Conservation (phyloP, 2,329 filamentous ascomycete species). For the Colletotrichum kahawae region DNA sequence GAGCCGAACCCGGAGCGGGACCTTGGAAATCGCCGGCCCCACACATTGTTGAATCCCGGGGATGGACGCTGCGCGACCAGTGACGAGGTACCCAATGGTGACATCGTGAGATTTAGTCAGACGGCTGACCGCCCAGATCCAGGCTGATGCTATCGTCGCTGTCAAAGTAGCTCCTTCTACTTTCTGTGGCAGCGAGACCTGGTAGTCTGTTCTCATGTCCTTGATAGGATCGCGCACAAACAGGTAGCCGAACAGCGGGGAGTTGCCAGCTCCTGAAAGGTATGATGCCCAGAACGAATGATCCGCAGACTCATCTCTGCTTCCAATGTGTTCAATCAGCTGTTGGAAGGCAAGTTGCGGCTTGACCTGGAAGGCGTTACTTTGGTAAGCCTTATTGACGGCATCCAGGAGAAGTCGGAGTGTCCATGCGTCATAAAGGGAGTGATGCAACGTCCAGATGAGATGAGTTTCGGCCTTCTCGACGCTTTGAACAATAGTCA, state of each 20-base stretch:
- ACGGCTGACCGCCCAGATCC: not conserved
- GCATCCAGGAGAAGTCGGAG: slow-evolving; percentile 20
- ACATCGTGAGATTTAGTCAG: not conserved
- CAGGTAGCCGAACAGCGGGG: not conserved
- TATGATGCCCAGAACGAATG: slow-evolving; percentile 3
- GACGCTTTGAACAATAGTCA: not conserved
- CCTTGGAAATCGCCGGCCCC: not conserved
- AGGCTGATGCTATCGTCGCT: not conserved
- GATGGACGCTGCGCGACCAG: not conserved
- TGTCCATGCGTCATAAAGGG: slow-evolving; percentile 20
- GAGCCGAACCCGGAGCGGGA: not conserved
- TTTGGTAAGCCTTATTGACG: slow-evolving; percentile 18
- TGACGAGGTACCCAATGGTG: slow-evolving; percentile 1
- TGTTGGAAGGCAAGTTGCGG: not conserved
- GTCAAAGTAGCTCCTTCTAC: not conserved
- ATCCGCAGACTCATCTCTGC: not conserved
- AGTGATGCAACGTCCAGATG: slow-evolving; percentile 15
- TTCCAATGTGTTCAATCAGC: not conserved
- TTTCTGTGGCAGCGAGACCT: not conserved
- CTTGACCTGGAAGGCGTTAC: not conserved
- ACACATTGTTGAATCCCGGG: not conserved
- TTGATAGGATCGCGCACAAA: not conserved
- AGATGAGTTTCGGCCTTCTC: not conserved
- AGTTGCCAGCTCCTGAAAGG: not conserved
- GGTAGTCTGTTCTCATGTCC: not conserved